Evolutionary conservation across 805 yeast genomes (phyloP), one percentile per base, ranked within the genome.

Genomic region (Sugiyamaella valdiviana): DNA sequence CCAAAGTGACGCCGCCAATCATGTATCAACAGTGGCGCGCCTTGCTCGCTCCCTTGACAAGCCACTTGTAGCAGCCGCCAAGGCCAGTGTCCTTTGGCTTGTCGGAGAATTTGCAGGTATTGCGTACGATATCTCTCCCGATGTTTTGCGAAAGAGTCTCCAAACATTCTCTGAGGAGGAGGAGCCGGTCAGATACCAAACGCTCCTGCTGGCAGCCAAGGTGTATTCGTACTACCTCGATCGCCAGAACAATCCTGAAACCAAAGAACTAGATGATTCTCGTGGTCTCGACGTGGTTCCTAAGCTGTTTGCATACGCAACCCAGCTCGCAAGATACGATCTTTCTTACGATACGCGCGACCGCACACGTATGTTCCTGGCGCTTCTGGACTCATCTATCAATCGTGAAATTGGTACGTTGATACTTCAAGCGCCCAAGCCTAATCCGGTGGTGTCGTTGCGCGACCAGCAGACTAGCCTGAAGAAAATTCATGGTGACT

Each of bases 21-120:
- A 85, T 51, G 64, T 78, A 26, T 72, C 73, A 26, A 76, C 83
- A 1, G 74, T 84, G 12, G 71, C 78, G 24, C 74, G 75, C 46
- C 67, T 87, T 15, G 68, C 76, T 1, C 55, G 56, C 12, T 45
- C 21, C 37, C 52, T 46, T 21, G 53, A 39, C 36, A 45, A 9
- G 22, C 48, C 26, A 58, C 42, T 55, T 5, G 50, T 54, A 14
- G 49, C 64, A 1, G 53, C 68, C 15, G 95, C 98, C 0, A 78
- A 81, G 55, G 88, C 95, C 1, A 84, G 91, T 42, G 81, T 90
- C 9, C 74, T 91, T 5, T 93, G 98, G 98, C 72, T 91, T 7
- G 76, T 91, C 45, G 96, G 98, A 3, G 97, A 93, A 60, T 83
- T 82, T 61, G 73, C 82, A 0, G 64, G 62, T 14, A 58, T 67